Evolutionary conservation across 2,329 filamentous ascomycete genomes (phyloP).

Genomic region (Samsoniella hepiali): DNA sequence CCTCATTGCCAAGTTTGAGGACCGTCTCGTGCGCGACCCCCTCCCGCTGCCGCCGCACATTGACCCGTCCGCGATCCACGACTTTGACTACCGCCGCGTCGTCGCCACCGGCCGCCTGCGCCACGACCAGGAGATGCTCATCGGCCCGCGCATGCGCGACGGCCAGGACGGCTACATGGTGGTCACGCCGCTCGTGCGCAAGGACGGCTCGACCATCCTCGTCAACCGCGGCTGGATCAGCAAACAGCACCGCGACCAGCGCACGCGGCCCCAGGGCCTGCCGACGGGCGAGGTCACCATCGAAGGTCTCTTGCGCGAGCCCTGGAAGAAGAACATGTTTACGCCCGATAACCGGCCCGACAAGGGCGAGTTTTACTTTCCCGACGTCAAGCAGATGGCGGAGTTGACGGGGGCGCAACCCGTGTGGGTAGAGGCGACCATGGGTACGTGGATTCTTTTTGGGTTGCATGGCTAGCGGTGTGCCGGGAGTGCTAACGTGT

Average conservation of each 20-base stretch:
- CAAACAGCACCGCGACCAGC: slow-evolving; percentile 67
- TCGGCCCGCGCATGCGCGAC: slow-evolving; percentile 85
- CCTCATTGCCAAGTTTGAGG: slow-evolving; percentile 85
- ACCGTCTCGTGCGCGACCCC: slow-evolving; percentile 81
- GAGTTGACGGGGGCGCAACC: slow-evolving; percentile 74
- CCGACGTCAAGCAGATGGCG: slow-evolving; percentile 91
- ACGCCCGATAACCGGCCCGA: slow-evolving; percentile 87
- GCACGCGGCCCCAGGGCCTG: slow-evolving; percentile 61
- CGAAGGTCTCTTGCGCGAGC: slow-evolving; percentile 80
- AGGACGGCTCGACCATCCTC: slow-evolving; percentile 67
- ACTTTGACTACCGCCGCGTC: slow-evolving; percentile 91
- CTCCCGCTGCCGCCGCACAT: slow-evolving; percentile 80
- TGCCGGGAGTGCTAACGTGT: slow-evolving; percentile 17
- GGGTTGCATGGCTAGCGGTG: not conserved
- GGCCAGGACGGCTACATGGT: slow-evolving; percentile 90
- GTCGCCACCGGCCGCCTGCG: slow-evolving; percentile 68
- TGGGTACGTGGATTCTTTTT: slow-evolving; percentile 56
- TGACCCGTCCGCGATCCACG: slow-evolving; percentile 74
- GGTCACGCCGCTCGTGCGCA: slow-evolving; percentile 81
- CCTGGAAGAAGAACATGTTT: slow-evolving; percentile 97
- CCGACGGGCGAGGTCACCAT: slow-evolving; percentile 70
- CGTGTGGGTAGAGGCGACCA: slow-evolving; percentile 94
- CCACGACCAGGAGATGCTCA: slow-evolving; percentile 94
- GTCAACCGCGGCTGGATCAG: slow-evolving; percentile 91
- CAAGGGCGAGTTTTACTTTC: slow-evolving; percentile 87